Evolutionary conservation across 2,329 filamentous ascomycete genomes (phyloP).

Genomic region (Botryosphaeria dothidea): DNA sequence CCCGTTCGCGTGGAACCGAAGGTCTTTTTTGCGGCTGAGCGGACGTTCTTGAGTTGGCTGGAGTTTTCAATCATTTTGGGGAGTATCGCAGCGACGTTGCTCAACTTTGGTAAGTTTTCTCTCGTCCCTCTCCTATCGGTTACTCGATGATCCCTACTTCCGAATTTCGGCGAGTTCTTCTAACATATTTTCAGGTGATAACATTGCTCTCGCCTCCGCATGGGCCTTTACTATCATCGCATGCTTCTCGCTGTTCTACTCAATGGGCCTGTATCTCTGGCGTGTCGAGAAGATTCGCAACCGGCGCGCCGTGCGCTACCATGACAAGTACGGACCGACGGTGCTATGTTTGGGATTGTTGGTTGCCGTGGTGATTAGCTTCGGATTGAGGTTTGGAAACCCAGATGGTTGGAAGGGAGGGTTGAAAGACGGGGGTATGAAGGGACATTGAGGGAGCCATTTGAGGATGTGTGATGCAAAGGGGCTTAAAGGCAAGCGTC

Average conservation of each 20-base stretch:
- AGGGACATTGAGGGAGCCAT: background rate
- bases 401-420: conserved; percentile 50
- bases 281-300: conserved; percentile 82
- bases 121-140: background rate
- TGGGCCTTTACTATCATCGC: conserved; percentile 83
- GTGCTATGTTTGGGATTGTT: conserved; percentile 74
- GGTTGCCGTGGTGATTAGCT: conserved; percentile 74
- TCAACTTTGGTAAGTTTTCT: conserved; percentile 34
- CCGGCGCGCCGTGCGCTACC: conserved; percentile 82
- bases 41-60: conserved; percentile 95
- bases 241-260: conserved; percentile 76
- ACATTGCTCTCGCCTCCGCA: conserved; percentile 45
- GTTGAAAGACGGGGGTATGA: conserved; percentile 37
- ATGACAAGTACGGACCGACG: conserved; percentile 85
- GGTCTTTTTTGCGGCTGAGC: conserved; percentile 93
- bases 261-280: conserved; percentile 82
- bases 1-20: conserved; percentile 96
- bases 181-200: conserved; percentile 26
- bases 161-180: no score
- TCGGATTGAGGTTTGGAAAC: conserved; percentile 69
- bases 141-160: no score
- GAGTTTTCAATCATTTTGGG: conserved; percentile 96
- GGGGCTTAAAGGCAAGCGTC: no score
- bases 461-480: background rate
- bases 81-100: conserved; percentile 41